Conservation (phyloP, 176 grass and related monocot species). For the Cenchrus purpureus region DNA sequence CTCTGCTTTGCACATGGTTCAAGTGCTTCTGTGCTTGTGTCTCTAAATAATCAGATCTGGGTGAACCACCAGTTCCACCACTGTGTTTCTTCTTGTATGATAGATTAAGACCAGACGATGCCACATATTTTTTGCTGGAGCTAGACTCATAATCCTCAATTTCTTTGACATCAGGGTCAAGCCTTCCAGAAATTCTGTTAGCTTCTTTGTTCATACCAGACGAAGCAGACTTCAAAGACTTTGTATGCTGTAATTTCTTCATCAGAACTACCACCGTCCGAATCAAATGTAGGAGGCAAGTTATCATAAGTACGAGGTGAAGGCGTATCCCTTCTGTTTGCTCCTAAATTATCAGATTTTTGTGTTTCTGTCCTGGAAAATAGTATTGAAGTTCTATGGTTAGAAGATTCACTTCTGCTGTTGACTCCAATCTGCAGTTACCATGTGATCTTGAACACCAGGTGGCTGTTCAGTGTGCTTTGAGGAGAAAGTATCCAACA, state of each 20-base stretch:
- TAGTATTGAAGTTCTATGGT: constrained; percentile 36
- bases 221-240: constrained; percentile 32
- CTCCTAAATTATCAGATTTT: constrained; percentile 38
- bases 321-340: constrained; percentile 39
- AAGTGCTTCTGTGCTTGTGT: not conserved
- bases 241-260: constrained; percentile 44
- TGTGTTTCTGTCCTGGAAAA: constrained; percentile 48
- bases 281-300: constrained; percentile 72
- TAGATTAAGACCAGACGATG: constrained; percentile 41
- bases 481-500: constrained; percentile 60
- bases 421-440: constrained; percentile 42
- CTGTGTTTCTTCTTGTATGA: constrained; percentile 29
- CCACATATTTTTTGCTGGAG: constrained; percentile 37
- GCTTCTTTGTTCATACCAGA: constrained; percentile 27
- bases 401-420: constrained; percentile 52
- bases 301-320: constrained; percentile 48
- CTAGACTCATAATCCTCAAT: constrained; percentile 44
- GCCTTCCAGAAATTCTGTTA: constrained; percentile 35
- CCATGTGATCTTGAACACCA: constrained; percentile 25
- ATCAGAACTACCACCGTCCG: constrained; percentile 69
- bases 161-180: constrained; percentile 31
- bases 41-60: constrained; percentile 33
- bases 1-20: constrained; percentile 27
- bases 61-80: constrained; percentile 27
- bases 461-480: constrained; percentile 53